phyloP scores from a whole-genome alignment of 805 yeast species.

The Lipomyces sp. region DNA sequence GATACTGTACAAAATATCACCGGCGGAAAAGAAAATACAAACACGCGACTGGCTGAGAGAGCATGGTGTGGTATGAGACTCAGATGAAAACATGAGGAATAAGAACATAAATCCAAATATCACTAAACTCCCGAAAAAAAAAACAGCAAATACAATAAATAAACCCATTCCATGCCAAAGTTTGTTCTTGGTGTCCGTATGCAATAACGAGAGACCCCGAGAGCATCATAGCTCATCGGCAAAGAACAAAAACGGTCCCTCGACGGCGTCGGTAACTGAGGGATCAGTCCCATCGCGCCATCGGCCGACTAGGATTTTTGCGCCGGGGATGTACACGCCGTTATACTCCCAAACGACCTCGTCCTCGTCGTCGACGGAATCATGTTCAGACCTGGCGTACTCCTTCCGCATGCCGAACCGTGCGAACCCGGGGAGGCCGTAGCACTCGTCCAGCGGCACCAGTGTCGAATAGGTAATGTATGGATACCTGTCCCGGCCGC shows the following conservation, averaged over 20 bases:
- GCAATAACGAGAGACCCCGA: too few species aligned
- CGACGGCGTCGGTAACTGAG: conserved; percentile 17
- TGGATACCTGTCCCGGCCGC: conserved; percentile 22
- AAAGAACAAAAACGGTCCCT: conserved; percentile 27
- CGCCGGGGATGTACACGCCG: conserved; percentile 27
- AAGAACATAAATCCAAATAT: too few species aligned
- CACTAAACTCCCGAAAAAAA: too few species aligned
- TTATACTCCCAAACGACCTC: conserved; percentile 26
- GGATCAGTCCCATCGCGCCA: conserved; percentile 26
- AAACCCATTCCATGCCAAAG: too few species aligned
- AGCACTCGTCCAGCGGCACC: conserved; percentile 18
- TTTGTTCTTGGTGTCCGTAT: too few species aligned
- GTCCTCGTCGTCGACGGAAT: conserved; percentile 7
- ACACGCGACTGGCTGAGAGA: too few species aligned
- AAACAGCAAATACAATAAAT: too few species aligned
- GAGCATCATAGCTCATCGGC: conserved; percentile 15
- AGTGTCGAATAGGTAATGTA: conserved; percentile 20
- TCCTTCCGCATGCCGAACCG: conserved; percentile 28
- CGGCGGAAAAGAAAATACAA: too few species aligned
- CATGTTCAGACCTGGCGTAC: conserved; percentile 8
- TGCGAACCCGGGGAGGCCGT: conserved; percentile 27
- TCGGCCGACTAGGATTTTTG: conserved; percentile 25
- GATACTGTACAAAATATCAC: too few species aligned
- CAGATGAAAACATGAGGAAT: too few species aligned
- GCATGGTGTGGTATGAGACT: too few species aligned